Evolutionary conservation across 345 rosid species (phyloP).

Genomic region (Citropsis articulata): DNA sequence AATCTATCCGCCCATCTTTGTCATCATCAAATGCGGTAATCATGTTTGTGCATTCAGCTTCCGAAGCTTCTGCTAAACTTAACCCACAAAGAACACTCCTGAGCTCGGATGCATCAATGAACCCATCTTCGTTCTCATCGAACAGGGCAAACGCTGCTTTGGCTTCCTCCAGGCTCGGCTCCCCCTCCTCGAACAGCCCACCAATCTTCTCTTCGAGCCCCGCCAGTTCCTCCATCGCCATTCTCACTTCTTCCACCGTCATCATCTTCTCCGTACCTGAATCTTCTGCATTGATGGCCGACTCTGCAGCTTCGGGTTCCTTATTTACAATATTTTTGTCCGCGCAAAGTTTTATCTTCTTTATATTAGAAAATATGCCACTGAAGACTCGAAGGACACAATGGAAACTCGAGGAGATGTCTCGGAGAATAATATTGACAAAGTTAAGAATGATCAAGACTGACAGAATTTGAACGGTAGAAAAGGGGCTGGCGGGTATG

Average conservation of each 20-base stretch:
- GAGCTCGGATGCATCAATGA: conserved; percentile 58
- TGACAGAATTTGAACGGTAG: conserved; percentile 12
- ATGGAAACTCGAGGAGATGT: conserved; percentile 24
- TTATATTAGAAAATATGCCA: not conserved
- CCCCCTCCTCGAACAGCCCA: conserved; percentile 40
- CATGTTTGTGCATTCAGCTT: conserved; percentile 55
- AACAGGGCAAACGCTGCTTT: conserved; percentile 53
- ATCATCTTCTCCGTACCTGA: not conserved
- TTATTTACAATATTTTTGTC: not conserved
- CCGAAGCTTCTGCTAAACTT: conserved; percentile 37
- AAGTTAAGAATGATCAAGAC: conserved; percentile 24
- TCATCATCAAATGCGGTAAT: conserved; percentile 47
- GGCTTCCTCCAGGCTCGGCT: conserved; percentile 37
- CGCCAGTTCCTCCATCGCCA: conserved; percentile 26
- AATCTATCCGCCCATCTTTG: conserved; percentile 51
- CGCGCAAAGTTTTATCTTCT: not conserved
- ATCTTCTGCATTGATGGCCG: too few species aligned
- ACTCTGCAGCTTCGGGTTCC: not conserved
- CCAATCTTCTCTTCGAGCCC: conserved; percentile 22
- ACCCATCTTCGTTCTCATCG: conserved; percentile 65
- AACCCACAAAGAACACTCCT: conserved; percentile 33
- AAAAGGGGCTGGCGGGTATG: not conserved
- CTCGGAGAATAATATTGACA: conserved; percentile 24
- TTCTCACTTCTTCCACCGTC: conserved; percentile 30
- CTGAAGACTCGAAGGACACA: conserved; percentile 17